These are phyloP conservation scores for Trametes cubensis DNA, from an alignment of 768 basidiomycete genomes.

Conservation along the genomic window DNA sequence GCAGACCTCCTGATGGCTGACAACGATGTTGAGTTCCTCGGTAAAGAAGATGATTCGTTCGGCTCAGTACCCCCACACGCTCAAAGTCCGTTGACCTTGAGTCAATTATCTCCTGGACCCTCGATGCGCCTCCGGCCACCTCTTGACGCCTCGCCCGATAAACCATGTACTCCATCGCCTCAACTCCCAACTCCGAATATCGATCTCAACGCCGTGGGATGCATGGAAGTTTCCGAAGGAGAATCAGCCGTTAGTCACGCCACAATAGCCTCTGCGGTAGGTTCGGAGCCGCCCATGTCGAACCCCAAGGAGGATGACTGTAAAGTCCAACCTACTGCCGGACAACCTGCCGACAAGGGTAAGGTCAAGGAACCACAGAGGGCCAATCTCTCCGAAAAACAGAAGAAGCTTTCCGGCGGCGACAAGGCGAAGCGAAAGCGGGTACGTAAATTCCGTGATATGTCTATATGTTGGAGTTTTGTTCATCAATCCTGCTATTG, in stretches of 20 bases:
- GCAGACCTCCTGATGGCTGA: slow-evolving; percentile 23
- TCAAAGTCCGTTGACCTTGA: slow-evolving; percentile 41
- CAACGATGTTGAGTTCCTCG: slow-evolving; percentile 17
- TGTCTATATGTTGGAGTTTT: neutral
- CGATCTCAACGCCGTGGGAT: neutral
- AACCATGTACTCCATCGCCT: neutral
- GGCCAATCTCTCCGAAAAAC: neutral
- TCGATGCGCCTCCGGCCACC: neutral
- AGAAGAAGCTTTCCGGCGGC: slow-evolving; percentile 15
- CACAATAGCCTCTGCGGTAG: neutral
- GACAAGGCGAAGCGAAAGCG: slow-evolving; percentile 24
- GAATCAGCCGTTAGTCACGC: neutral
- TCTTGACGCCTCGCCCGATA: slow-evolving; percentile 7
- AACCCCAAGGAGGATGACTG: neutral
- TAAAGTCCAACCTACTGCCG: neutral
- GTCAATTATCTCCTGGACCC: slow-evolving; percentile 46
- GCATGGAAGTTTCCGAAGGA: neutral
- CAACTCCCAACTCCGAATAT: neutral
- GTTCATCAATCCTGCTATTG: neutral
- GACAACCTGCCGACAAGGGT: slow-evolving; percentile 4
- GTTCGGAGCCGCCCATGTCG: slow-evolving; percentile 1
- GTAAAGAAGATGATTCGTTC: slow-evolving; percentile 8
- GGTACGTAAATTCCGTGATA: slow-evolving; percentile 11
- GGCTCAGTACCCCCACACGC: slow-evolving; percentile 4
- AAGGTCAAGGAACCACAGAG: slow-evolving; percentile 13